phyloP scores from a whole-genome alignment of 129 eudicot genomes.

The Arctium lappa region DNA sequence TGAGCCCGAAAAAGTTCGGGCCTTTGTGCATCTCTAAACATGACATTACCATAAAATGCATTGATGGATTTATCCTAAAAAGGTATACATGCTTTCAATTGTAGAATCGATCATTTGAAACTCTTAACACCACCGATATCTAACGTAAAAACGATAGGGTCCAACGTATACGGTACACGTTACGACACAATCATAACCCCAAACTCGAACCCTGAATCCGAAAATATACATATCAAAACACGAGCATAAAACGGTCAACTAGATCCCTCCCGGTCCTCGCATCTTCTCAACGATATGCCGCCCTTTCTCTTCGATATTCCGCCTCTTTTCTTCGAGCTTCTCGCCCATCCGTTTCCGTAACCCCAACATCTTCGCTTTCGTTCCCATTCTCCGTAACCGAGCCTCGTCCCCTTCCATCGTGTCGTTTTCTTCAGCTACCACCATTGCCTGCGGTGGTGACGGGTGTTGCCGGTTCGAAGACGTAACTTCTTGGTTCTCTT shows the following conservation, averaged over 20 bases:
- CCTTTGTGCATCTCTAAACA: too few relatives aligned
- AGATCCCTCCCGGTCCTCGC: conserved; percentile 38
- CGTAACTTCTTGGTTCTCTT: conserved; percentile 32
- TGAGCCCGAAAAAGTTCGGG: too few relatives aligned
- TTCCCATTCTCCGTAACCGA: conserved; percentile 52
- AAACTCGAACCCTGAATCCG: background rate
- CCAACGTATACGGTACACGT: background rate
- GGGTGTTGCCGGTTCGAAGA: conserved; percentile 19
- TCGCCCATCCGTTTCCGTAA: conserved; percentile 81
- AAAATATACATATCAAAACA: conserved; percentile 14
- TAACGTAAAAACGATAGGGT: background rate
- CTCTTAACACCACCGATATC: conserved; percentile 4
- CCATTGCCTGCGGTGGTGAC: conserved; percentile 30
- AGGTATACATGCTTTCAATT: background rate
- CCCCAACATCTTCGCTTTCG: conserved; percentile 70
- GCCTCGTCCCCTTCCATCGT: conserved; percentile 42
- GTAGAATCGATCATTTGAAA: background rate
- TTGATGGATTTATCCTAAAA: background rate
- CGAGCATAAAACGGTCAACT: background rate
- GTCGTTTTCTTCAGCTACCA: conserved; percentile 28
- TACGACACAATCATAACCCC: background rate
- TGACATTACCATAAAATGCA: too few relatives aligned
- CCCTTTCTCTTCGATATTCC: conserved; percentile 69
- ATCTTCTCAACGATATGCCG: conserved; percentile 74
- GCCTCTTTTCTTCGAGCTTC: conserved; percentile 78